Percentiles rank a stretch among this genome's conserved stretches.
phyloP scores from a whole-genome alignment of 2,329 filamentous ascomycete species.

The Calonectria hawksworthii region DNA sequence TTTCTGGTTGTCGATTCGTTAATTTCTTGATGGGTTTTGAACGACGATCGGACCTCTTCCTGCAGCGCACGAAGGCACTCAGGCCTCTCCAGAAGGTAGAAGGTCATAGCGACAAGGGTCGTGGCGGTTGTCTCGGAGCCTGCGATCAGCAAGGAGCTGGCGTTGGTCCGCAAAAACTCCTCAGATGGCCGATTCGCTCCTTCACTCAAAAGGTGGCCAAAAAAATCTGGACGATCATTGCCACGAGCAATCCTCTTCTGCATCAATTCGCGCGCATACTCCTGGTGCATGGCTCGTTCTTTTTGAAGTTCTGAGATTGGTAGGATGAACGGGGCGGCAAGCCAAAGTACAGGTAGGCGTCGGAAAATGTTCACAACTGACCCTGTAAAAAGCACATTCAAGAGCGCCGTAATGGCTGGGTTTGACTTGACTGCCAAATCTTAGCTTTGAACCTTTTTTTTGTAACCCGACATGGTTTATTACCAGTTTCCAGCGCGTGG shows the following conservation, averaged over 20 bases:
- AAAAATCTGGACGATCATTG: constrained; percentile 15
- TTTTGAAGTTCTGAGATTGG: constrained; percentile 9
- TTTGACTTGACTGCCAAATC: neutral
- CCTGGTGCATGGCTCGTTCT: constrained; percentile 3
- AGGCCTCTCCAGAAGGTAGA: neutral
- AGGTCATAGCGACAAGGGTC: neutral
- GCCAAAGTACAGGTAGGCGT: neutral
- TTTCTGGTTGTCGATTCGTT: neutral
- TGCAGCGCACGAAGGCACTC: neutral
- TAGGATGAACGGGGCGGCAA: neutral
- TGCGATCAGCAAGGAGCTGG: constrained; percentile 4
- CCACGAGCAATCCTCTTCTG: neutral
- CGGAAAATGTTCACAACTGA: constrained; percentile 9
- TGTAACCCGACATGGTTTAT: neutral
- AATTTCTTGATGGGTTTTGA: constrained; percentile 9
- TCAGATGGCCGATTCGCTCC: neutral
- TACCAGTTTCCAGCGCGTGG: neutral
- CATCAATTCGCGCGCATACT: neutral
- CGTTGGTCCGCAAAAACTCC: constrained; percentile 9
- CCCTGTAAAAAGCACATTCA: constrained; percentile 3
- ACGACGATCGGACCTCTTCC: constrained; percentile 8
- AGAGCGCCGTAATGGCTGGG: constrained; percentile 7
- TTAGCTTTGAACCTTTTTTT: neutral
- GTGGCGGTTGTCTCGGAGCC: constrained; percentile 18
- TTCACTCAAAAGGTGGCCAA: neutral